These are phyloP conservation scores for Capsicum baccatum DNA, from an alignment of 257 asterid genomes.

Conservation along the genomic window DNA sequence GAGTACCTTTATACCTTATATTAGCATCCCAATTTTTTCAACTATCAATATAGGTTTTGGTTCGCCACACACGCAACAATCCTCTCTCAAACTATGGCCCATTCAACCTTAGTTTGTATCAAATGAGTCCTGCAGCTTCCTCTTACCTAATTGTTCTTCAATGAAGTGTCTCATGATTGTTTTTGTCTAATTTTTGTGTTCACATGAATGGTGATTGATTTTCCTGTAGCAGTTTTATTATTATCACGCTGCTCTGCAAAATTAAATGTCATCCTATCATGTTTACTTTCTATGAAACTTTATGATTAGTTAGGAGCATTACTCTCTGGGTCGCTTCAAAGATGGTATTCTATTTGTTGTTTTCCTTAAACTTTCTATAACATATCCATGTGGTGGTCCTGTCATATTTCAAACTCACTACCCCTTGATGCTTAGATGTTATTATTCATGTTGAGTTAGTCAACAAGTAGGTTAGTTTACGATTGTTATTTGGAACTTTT, in stretches of 20 bases:
- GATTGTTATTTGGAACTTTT: not conserved
- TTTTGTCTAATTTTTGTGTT: conserved; percentile 28
- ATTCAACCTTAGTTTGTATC: conserved; percentile 25
- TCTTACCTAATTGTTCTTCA: conserved; percentile 29
- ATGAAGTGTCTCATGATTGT: conserved; percentile 1
- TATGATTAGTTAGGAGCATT: conserved; percentile 35
- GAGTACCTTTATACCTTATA: too few relatives aligned
- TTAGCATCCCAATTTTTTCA: too few relatives aligned
- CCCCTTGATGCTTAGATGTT: conserved; percentile 16
- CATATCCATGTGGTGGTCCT: conserved; percentile 45
- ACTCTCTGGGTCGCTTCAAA: conserved; percentile 36
- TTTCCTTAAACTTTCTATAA: conserved; percentile 34
- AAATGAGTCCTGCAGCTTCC: conserved; percentile 27
- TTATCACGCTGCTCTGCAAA: conserved; percentile 37
- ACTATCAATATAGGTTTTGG: too few relatives aligned
- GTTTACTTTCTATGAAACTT: conserved; percentile 39
- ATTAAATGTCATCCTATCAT: conserved; percentile 49
- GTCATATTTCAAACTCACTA: conserved; percentile 7
- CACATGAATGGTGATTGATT: conserved; percentile 31
- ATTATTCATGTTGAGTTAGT: conserved; percentile 19
- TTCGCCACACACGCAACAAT: too few relatives aligned
- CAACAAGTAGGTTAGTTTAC: not conserved
- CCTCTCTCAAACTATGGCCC: too few relatives aligned
- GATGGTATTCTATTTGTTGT: conserved; percentile 40
- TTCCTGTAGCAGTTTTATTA: conserved; percentile 30